These are phyloP conservation scores for Nasturtium officinale DNA, from an alignment of 345 rosid genomes.

Conservation along the genomic window DNA sequence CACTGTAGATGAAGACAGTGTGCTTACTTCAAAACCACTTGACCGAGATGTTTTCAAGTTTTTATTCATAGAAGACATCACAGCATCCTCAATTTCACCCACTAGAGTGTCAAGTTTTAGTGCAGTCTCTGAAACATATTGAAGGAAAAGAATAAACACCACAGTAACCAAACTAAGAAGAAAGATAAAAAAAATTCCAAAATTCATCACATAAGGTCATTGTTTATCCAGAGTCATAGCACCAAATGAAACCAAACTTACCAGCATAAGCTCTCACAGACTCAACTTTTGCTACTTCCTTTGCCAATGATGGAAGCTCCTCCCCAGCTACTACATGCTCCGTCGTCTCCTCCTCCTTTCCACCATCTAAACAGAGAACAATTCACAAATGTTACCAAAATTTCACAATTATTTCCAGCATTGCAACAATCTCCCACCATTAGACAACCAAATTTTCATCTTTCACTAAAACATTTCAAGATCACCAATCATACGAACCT, in stretches of 20 bases:
- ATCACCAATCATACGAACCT: constrained; percentile 44
- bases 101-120: constrained; percentile 77
- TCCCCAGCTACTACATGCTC: constrained; percentile 59
- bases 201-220: neutral
- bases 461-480: neutral
- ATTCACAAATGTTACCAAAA: neutral
- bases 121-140: constrained; percentile 72
- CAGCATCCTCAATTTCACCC: constrained; percentile 93
- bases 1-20: neutral
- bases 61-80: constrained; percentile 66
- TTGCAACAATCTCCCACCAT: neutral
- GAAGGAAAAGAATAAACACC: neutral
- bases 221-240: neutral
- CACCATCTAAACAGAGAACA: constrained; percentile 41
- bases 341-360: constrained; percentile 39
- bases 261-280: constrained; percentile 83
- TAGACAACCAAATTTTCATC: neutral
- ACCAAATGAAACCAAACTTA: constrained; percentile 40
- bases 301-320: constrained; percentile 78
- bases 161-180: constrained; percentile 1
- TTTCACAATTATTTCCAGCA: constrained; percentile 15
- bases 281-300: constrained; percentile 91
- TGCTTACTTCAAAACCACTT: constrained; percentile 66
- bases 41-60: constrained; percentile 54
- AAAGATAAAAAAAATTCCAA: neutral